Base-by-base conservation (phyloP, 768 basidiomycete species). In the Termitomyces sp. region DNA sequence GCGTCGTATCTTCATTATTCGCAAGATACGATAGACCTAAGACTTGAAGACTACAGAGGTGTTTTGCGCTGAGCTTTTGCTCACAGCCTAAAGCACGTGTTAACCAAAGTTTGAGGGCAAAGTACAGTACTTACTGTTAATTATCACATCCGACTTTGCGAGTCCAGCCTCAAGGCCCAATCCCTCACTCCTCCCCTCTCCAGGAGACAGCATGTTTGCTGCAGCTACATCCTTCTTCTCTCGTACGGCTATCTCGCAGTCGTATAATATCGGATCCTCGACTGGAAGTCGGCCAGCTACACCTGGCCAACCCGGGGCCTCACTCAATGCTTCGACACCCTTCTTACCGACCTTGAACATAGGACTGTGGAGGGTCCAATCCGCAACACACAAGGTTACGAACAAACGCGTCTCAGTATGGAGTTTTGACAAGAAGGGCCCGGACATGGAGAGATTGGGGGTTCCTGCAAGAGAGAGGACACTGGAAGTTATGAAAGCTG, bases 391-490 rank as follows among this genome's bases (percentile, higher is more conserved):
- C 71, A 96, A 93, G 73, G 84, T 88, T 50, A 98, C 91, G 2
- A 81, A 79, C 59, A 97, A 98, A 70, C 86, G 85, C 54, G 95
- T 98, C 5, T 90, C 88, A 16, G 86, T 99, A 16, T 99, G 96
- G 96, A 80, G 81, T 25, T 89, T 90, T 60, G 94, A 98, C 66
- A 98, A 98, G 75, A 77, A 81, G 54, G 75, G 77, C 0, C 68
- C 83, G 22, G 91, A 94, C 54, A 77, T 85, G 77, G 90, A 94
- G 59, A 78, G 85, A 50, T 70, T 89, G 62, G 78, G 82, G 2
- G 76, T 80, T 3, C 55, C 75, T 38, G 85, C 84, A 38, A 86
- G 75, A 67, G 95, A 96, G 52, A 81, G 80, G 63, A 83, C 86
- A 2, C 60, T 96, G 18, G 94, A 96, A 59, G 84, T 92, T 3